phyloP scores from a whole-genome alignment of 441 rosid species.

The Syzygium syzygioides region DNA sequence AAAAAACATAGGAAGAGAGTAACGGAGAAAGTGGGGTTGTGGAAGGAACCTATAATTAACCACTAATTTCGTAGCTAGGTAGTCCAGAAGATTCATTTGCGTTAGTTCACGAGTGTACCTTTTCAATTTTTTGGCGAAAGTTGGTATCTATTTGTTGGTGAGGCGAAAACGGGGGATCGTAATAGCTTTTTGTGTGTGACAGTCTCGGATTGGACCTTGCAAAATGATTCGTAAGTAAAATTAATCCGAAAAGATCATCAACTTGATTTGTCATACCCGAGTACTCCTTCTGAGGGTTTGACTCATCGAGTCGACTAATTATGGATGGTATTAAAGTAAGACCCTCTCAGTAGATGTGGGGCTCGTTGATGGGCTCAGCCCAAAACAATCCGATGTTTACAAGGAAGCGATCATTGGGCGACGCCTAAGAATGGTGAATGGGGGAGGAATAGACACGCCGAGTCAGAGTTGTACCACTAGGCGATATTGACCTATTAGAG shows the following conservation, averaged over 20 bases:
- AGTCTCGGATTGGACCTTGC: background rate
- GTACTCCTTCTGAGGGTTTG: background rate
- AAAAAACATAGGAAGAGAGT: background rate
- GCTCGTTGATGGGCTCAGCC: background rate
- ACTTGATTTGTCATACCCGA: background rate
- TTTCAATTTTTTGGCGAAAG: background rate
- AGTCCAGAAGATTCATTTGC: background rate
- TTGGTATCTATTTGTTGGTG: background rate
- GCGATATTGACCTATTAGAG: rapidly evolving
- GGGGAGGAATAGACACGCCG: background rate
- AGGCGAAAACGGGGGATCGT: background rate
- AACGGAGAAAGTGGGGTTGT: background rate
- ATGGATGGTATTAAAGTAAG: background rate
- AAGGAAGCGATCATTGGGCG: background rate
- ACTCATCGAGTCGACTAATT: background rate
- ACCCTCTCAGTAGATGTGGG: background rate
- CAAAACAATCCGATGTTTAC: background rate
- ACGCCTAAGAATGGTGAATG: rapidly evolving
- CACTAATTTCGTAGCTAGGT: background rate
- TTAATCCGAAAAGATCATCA: background rate
- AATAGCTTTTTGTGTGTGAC: background rate
- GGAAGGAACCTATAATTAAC: background rate
- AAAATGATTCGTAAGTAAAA: background rate
- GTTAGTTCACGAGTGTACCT: background rate
- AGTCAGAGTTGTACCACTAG: background rate